These are phyloP conservation scores for Colletotrichum tanaceti DNA, from an alignment of 2,329 filamentous ascomycete genomes.

Conservation along the genomic window DNA sequence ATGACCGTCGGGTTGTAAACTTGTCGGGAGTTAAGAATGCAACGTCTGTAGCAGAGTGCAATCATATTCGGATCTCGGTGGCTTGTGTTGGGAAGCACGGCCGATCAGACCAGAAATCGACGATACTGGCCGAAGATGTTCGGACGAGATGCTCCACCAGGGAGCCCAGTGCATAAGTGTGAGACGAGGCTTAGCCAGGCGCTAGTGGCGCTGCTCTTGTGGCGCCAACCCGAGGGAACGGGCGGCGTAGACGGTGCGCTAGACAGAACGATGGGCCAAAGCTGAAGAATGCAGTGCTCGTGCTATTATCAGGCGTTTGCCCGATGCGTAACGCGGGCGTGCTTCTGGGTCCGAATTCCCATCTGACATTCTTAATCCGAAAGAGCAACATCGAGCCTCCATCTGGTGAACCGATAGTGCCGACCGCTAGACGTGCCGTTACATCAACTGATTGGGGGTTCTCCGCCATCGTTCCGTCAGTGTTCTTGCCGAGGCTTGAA, in stretches of 20 bases:
- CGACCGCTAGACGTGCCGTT: constrained; percentile 13
- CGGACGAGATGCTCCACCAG: constrained; percentile 34
- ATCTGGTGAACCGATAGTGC: background rate
- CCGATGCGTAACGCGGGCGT: background rate
- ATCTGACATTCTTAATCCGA: constrained; percentile 4
- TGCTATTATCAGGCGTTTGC: constrained; percentile 3
- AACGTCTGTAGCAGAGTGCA: background rate
- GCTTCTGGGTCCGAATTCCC: constrained; percentile 5
- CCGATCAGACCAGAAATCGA: constrained; percentile 1
- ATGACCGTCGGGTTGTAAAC: no score
- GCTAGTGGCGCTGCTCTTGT: constrained; percentile 20
- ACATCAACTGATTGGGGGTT: background rate
- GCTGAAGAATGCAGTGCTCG: background rate
- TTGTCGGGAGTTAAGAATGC: no score
- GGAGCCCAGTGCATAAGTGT: background rate
- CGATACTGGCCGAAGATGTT: background rate
- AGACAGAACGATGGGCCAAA: constrained; percentile 7
- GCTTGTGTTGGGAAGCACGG: constrained; percentile 1
- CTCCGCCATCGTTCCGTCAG: constrained; percentile 34
- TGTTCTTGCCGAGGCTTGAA: background rate
- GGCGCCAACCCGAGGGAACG: constrained; percentile 31
- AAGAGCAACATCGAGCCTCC: constrained; percentile 10
- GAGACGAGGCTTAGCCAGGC: constrained; percentile 29
- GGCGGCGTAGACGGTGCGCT: constrained; percentile 8
- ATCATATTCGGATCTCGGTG: background rate